A percentile compares a stretch with the other conserved stretches of the same genome.
Evolutionary conservation across 2,329 filamentous ascomycete species (phyloP).

Genomic region (Aspergillus sp.): DNA sequence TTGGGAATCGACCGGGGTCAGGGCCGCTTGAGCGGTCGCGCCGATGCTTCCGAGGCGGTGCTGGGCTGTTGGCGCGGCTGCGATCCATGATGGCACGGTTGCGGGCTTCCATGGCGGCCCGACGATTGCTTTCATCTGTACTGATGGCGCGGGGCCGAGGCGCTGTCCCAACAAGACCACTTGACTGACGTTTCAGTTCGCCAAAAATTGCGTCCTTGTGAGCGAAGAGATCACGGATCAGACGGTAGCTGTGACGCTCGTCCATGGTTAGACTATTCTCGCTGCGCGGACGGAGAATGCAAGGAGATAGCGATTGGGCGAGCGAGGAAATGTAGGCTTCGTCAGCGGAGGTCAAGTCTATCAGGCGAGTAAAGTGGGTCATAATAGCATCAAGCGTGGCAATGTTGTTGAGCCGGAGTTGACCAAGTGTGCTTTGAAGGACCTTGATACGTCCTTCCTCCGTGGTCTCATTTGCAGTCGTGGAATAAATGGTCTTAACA

Average conservation of each 20-base stretch:
- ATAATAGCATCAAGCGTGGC: conserved; percentile 97
- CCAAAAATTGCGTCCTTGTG: conserved; percentile 96
- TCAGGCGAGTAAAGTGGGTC: conserved; percentile 95
- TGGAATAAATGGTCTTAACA: conserved; percentile 93
- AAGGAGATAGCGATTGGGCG: conserved; percentile 76
- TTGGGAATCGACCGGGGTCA: conserved; percentile 84
- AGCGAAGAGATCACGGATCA: conserved; percentile 88
- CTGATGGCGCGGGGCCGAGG: conserved; percentile 81
- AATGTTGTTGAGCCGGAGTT: conserved; percentile 94
- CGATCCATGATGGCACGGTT: conserved; percentile 76
- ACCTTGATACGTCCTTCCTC: conserved; percentile 84
- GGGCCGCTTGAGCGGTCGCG: conserved; percentile 76
- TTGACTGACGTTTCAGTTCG: conserved; percentile 79
- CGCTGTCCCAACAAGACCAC: conserved; percentile 55
- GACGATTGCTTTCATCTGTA: conserved; percentile 93
- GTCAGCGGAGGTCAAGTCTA: conserved; percentile 94
- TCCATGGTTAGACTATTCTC: conserved; percentile 94
- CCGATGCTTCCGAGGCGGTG: conserved; percentile 61
- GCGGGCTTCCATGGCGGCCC: conserved; percentile 91
- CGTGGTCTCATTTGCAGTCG: conserved; percentile 73
- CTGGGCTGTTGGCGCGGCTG: conserved; percentile 74
- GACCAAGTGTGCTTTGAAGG: conserved; percentile 91
- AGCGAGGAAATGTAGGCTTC: conserved; percentile 80
- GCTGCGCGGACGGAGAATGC: conserved; percentile 81
- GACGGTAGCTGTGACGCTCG: conserved; percentile 87